These are phyloP conservation scores for Colletotrichum sp. DNA, from an alignment of 2,329 filamentous ascomycete species.

Conservation along the genomic window DNA sequence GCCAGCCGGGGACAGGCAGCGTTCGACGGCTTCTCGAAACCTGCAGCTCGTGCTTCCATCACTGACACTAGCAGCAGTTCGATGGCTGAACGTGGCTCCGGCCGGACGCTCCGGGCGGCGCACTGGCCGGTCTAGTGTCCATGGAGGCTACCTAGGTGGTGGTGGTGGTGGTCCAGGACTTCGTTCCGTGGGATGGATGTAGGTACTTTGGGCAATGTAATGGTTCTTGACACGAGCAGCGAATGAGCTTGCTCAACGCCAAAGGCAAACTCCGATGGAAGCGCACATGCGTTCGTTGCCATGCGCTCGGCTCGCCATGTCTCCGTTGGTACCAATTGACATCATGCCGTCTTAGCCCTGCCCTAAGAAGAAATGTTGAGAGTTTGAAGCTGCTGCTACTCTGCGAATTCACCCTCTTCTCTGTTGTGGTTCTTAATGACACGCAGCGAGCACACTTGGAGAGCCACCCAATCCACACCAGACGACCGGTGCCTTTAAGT, in stretches of 20 bases:
- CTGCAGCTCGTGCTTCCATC: neutral
- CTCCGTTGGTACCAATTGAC: constrained; percentile 8
- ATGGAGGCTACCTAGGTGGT: neutral
- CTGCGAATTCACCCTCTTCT: neutral
- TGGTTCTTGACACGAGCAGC: neutral
- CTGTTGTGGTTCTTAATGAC: neutral
- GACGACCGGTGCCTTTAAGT: neutral
- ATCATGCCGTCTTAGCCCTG: constrained; percentile 9
- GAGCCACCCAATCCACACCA: neutral
- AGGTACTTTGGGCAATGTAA: neutral
- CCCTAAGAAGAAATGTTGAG: neutral
- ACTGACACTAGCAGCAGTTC: neutral
- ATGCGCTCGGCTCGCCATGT: constrained; percentile 5
- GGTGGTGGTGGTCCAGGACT: neutral
- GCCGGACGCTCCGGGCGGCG: constrained; percentile 1
- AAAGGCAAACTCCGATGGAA: neutral
- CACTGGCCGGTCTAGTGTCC: neutral
- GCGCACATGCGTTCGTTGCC: constrained; percentile 7
- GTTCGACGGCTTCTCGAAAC: constrained; percentile 19
- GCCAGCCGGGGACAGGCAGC: neutral
- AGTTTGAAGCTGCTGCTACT: neutral
- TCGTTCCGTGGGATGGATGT: neutral
- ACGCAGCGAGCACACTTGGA: neutral
- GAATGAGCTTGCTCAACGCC: neutral
- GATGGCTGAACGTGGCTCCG: neutral